Base-by-base conservation (phyloP, 176 grass and related monocot species). In the Saccharum officinarum region DNA sequence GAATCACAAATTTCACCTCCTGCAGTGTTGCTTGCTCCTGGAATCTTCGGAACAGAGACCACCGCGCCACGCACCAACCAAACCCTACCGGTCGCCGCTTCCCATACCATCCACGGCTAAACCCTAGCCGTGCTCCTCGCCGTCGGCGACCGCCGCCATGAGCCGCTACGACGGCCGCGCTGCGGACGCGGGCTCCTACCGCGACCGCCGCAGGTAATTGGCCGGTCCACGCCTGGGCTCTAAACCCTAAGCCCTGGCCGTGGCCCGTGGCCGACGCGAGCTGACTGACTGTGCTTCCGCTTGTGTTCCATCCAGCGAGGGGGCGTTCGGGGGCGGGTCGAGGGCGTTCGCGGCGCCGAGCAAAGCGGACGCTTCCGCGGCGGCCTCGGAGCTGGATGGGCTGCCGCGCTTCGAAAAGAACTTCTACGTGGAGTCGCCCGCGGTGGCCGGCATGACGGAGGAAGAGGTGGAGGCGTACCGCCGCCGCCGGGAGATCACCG, bases 331-430 rank as follows among this genome's bases (percentile, higher is more conserved):
- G 2, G 89, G 85, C 52, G 89, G 89, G 81, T 87, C 89, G 70
- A 87, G 85, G 85, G 89, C 89, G 61, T 91, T 91, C 81, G 80
- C 85, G 26, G 49, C 92, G 76, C 84, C 92, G 28, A 85, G 89
- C 33, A 95, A 80, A 37, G 87, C 69, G 22, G 90, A 96, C 36
- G 69, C 88, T 28, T 63, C 74, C 12, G 79, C 81, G 0, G 82
- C 86, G 62, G 79, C 95, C 59, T 62, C 59, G 18, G 97, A 92
- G 39, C 86, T 99, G 60, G 93, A 99, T 41, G 97, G 89, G 79
- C 85, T 99, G 84, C 89, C 91, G 22, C 90, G 87, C 12, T 99
- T 96, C 74, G 97, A 96, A 71, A 99, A 99, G 84, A 99, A 99
- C 81, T 99, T 99, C 92, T 96, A 94, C 15, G 88, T 96, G 76